Base-by-base conservation (phyloP, 345 rosid genomes). In the Salix udensis region DNA sequence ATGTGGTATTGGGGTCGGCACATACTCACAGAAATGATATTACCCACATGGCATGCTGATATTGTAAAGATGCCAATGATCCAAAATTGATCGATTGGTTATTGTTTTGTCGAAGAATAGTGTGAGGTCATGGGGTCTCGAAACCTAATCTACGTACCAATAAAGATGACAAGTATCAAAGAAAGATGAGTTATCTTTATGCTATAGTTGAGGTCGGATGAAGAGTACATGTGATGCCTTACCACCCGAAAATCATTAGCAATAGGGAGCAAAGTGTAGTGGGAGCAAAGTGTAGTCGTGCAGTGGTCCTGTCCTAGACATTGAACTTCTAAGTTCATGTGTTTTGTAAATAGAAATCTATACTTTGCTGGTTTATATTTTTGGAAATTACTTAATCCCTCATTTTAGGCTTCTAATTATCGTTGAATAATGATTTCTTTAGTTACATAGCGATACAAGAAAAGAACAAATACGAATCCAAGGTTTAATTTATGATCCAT, bases 141-240 rank as follows among this genome's bases (percentile, higher is more conserved):
- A 44, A 58, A 86, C 86, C 87, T 74, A 85, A 77, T 77, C 67
- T 40, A 55, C 77, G 76, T 74, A 65, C 83, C 85, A 46, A 58
- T 70, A 71, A 74, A 65, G 62, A 55, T 66, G 66, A 2, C 7
- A 36, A 2, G 18, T 34, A 6, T 21, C 61, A 2, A n/a, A 28
- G 28, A 76, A 68, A 69, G 74, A 40, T 58, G 39, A 67, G 44
- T 19, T 4, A 1, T 60, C 37, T 60, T 73, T 72, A 21, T 23
- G 62, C 14, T 9, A 58, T n/a, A 10, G 62, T n/a, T 3, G 62
- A 58, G 15, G 23, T 9, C n/a, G n/a, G 62, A 55, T 55, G 9
- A 44, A 48, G 61, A 55, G 61, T 2, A 13, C 26, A n/a, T 23
- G n/a, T 2, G 61, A 21, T 55, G 9, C 61, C 61, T 21, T 55